These are phyloP conservation scores for Mycena vulgaris DNA, from an alignment of 768 basidiomycete genomes.

Conservation along the genomic window DNA sequence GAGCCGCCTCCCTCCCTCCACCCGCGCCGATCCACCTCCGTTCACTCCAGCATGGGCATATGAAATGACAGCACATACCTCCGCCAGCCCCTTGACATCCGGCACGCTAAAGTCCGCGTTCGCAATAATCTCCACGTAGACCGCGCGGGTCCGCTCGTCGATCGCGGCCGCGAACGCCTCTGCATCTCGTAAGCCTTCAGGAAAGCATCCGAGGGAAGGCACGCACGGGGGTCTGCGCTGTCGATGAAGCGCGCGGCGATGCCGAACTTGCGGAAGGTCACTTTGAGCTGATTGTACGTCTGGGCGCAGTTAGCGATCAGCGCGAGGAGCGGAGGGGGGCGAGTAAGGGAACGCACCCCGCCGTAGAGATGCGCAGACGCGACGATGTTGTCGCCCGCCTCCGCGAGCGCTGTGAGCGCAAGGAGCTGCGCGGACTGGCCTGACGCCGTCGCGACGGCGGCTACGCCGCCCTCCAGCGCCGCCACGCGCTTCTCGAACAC, in stretches of 20 bases:
- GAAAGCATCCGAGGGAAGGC: too few species aligned
- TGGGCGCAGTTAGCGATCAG: constrained; percentile 10
- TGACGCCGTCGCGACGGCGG: constrained; percentile 67
- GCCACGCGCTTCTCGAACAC: constrained; percentile 73
- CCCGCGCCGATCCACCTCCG: too few species aligned
- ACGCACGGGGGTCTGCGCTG: constrained; percentile 53
- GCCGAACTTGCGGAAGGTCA: constrained; percentile 61
- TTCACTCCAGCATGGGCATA: too few species aligned
- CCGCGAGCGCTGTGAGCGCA: constrained; percentile 60
- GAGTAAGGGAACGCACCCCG: constrained; percentile 43
- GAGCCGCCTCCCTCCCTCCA: too few species aligned
- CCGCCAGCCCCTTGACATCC: constrained; percentile 63
- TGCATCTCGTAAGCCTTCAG: too few species aligned
- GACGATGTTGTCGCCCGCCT: constrained; percentile 70
- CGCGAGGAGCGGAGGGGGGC: background rate
- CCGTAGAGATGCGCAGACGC: constrained; percentile 64
- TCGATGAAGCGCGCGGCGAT: constrained; percentile 62
- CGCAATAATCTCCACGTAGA: constrained; percentile 71
- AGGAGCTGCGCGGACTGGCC: constrained; percentile 73
- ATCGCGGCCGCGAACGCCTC: constrained; percentile 60
- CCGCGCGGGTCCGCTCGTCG: constrained; percentile 69
- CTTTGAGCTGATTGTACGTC: constrained; percentile 68
- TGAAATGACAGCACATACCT: constrained; percentile 48
- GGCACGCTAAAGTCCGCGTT: constrained; percentile 68
- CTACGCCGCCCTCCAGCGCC: constrained; percentile 69